Evolutionary conservation across 371 early-diverging fungal genomes (phyloP).

Genomic region (Catenaria anguillulae): DNA sequence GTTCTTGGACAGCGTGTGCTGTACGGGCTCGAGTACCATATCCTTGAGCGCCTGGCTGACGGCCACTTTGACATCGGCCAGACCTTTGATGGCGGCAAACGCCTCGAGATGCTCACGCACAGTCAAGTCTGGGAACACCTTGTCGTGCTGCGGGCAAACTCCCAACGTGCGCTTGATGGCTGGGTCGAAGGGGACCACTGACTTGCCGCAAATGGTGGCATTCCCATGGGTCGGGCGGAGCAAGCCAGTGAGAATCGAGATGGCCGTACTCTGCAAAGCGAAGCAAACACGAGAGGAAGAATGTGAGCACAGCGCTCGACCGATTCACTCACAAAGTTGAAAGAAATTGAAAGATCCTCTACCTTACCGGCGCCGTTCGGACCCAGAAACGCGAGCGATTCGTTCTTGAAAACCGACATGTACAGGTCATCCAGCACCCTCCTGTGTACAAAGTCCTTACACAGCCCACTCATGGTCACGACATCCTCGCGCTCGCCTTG

Average conservation of each 20-base stretch:
- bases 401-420: not conserved
- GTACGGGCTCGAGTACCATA: conserved; percentile 20
- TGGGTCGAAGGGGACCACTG: not conserved
- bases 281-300: no score
- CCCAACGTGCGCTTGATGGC: conserved; percentile 8
- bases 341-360: no score
- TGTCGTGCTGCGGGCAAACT: conserved; percentile 29
- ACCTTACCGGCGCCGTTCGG: conserved; percentile 8
- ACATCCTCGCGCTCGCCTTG: conserved; percentile 23
- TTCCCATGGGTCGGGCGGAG: not conserved
- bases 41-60: conserved; percentile 15
- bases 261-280: no score
- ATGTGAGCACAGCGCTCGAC: no score
- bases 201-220: not conserved
- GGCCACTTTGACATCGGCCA: conserved; percentile 13
- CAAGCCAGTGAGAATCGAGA: conserved; percentile 1
- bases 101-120: conserved; percentile 45
- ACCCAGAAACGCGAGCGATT: not conserved
- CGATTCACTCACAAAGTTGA: no score
- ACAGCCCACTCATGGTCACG: conserved; percentile 18
- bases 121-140: conserved; percentile 40
- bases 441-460: conserved; percentile 17
- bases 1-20: conserved; percentile 17
- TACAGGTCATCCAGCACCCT: conserved; percentile 3
- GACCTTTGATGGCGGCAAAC: conserved; percentile 25